phyloP scores from a whole-genome alignment of 2,329 filamentous ascomycete genomes.

The Neonectria ditissima region DNA sequence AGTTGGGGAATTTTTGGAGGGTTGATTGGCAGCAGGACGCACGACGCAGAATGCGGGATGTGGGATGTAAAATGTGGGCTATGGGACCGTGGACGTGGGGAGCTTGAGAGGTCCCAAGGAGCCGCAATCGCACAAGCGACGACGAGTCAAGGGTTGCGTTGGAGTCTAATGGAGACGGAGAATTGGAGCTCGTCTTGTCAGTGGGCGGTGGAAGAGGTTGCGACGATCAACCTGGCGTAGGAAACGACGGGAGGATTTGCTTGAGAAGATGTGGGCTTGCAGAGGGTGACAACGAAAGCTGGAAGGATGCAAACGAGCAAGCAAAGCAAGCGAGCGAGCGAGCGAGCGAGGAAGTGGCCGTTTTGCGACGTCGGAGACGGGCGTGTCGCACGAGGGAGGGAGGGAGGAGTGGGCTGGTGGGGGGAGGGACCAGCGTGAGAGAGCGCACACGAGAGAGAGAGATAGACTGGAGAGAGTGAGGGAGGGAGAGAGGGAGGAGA shows the following conservation, averaged over 20 bases:
- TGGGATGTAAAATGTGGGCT: constrained; percentile 13
- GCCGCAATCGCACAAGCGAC: constrained; percentile 37
- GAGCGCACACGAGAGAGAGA: constrained; percentile 22
- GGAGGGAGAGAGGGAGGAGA: constrained; percentile 2
- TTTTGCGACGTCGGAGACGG: constrained; percentile 44
- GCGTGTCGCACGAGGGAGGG: constrained; percentile 35
- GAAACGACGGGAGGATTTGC: constrained; percentile 25
- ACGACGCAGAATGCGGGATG: constrained; percentile 20
- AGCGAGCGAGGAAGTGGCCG: constrained; percentile 15
- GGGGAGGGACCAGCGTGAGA: constrained; percentile 34
- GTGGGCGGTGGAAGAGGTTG: constrained; percentile 33
- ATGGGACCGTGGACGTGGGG: constrained; percentile 16
- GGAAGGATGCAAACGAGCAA: constrained; percentile 19
- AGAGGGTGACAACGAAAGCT: constrained; percentile 29
- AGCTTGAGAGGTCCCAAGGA: constrained; percentile 27
- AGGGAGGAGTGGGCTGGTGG: constrained; percentile 27
- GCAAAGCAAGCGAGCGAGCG: neutral
- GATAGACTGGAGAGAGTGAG: constrained; percentile 9
- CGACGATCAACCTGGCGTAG: constrained; percentile 36
- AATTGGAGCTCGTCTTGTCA: constrained; percentile 38
- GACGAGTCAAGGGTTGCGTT: constrained; percentile 31
- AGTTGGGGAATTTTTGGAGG: constrained; percentile 38
- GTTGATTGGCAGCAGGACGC: constrained; percentile 30
- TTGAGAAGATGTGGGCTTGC: constrained; percentile 28
- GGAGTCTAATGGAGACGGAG: constrained; percentile 34